Evolutionary conservation across 257 asterid species (phyloP), one percentile per base, ranked within the genome.

Genomic region (Striga asiatica): DNA sequence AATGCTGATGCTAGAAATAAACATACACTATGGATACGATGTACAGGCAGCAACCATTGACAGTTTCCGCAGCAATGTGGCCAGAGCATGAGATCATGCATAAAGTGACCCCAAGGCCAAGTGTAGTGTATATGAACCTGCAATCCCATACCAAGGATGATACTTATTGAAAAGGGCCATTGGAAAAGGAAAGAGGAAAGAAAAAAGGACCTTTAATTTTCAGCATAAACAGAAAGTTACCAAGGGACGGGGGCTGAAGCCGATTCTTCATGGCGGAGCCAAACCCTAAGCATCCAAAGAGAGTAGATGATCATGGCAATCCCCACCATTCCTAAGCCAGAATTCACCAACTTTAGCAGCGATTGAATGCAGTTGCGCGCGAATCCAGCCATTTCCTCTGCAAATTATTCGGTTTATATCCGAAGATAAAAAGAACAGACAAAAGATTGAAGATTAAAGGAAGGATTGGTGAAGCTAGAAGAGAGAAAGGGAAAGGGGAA

Each of bases 281-380:
- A 86, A 60, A 56, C 79, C 61, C 85, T 76, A 20, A 89, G 72
- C 98, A 89, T 89, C 98, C 96, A 89, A 18, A 89, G 74, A 13
- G 92, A 67, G 71, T 89, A 89, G 66, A 89, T 34, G 35, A 80
- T 75, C 86, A 86, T 72, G 37, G 91, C 87, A 13, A 89, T 70
- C 1, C 95, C 96, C 46, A 53, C 82, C 91, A 89, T 78, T 47
- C 95, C 94, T 55, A 89, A 74, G 38, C 75, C 70, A 0, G 91
- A 80, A 68, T 89, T 89, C 64, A 81, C 79, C 43, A 87, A 45
- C 59, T 89, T 89, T 49, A 89, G 87, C 59, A 80, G 18, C 51
- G 89, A 81, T 48, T 85, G 95, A 54, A 78, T 29, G 74, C 87
- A 85, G 63, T 72, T 67, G 66, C 94, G 81, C 59, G 75, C 89